Percentiles rank a stretch among this genome's conserved stretches.
Conservation (phyloP, 768 basidiomycete genomes). For the Favolaschia claudopus region DNA sequence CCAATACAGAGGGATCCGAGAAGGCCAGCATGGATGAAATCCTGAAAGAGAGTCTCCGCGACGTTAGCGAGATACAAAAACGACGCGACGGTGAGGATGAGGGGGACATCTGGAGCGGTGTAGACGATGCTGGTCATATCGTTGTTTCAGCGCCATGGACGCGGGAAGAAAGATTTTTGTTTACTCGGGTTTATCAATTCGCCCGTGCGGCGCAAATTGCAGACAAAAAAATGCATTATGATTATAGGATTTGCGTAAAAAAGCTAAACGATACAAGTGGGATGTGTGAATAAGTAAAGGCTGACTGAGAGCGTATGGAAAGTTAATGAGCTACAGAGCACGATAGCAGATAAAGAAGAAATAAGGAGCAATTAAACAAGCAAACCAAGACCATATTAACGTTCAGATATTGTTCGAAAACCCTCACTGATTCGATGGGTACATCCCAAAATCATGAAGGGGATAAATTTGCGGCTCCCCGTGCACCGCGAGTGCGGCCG, state of each 20-base stretch:
- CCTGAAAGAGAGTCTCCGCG: constrained; percentile 48
- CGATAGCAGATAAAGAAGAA: constrained; percentile 6
- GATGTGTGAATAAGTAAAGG: constrained; percentile 3
- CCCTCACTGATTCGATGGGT: constrained; percentile 11
- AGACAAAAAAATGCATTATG: no score
- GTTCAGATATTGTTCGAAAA: no score
- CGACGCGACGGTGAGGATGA: constrained; percentile 57
- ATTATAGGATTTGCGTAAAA: not conserved
- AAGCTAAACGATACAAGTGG: constrained; percentile 11
- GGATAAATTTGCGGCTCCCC: constrained; percentile 15
- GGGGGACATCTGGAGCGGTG: constrained; percentile 38
- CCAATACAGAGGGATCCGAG: constrained; percentile 65
- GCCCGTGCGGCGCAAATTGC: no score
- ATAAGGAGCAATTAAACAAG: constrained; percentile 1
- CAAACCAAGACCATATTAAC: not conserved
- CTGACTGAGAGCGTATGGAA: no score
- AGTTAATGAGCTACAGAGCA: not conserved
- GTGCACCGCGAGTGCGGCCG: constrained; percentile 5
- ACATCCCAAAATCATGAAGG: constrained; percentile 17
- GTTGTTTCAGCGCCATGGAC: constrained; percentile 3
- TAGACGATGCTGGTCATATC: constrained; percentile 28
- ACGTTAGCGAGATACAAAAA: constrained; percentile 63
- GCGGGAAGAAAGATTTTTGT: no score
- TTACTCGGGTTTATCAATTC: no score
- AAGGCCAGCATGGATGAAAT: constrained; percentile 49